Base-by-base conservation (phyloP, 106 monocot species). In the Dactylorhiza incarnata region DNA sequence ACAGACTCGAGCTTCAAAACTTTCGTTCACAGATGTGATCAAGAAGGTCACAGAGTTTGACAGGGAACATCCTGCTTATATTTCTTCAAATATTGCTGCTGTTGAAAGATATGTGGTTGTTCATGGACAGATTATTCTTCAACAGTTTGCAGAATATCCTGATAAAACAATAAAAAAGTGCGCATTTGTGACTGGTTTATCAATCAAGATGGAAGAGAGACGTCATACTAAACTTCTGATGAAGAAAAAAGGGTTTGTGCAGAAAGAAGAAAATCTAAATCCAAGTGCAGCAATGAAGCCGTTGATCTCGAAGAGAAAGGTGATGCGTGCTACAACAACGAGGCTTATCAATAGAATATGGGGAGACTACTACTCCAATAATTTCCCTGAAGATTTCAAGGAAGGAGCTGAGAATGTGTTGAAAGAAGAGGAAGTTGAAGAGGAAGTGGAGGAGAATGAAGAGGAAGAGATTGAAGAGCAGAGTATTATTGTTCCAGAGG, bases 291-390 rank as follows among this genome's bases (percentile, higher is more conserved):
- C 86, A 46, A 89, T 89, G 84, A 74, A 71, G 5, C 89, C 84
- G 20, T 46, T 83, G 10, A 79, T 89, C 72, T 91, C 97, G 7
- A 89, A 82, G 66, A 82, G 89, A 63, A 94, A 93, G 82, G 85
- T 83, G n/a, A 97, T 97, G 97, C 84, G 97, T 61, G 97, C 97
- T 54, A 97, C 94, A 19, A 97, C 89, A 45, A 97, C 97, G 71
- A 84, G 48, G 78, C 76, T 97, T 70, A 91, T 97, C n/a, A 91
- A 94, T 75, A 89, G 81, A 71, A 89, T 97, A 45, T 97, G 97
- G 97, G 81, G 84, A 9, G 89, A 89, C 25, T 97, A 91, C 45
- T 97, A 97, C 69, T 79, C 86, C 5, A 91, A 78, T 75, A 61
- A 84, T 63, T 87, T 86, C 46, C 89, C 89, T 25, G 97, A 87